Evolutionary conservation across 2,329 filamentous ascomycete species (phyloP), one percentile per base, ranked within the genome.

Genomic region (Claviceps pazoutovae): DNA sequence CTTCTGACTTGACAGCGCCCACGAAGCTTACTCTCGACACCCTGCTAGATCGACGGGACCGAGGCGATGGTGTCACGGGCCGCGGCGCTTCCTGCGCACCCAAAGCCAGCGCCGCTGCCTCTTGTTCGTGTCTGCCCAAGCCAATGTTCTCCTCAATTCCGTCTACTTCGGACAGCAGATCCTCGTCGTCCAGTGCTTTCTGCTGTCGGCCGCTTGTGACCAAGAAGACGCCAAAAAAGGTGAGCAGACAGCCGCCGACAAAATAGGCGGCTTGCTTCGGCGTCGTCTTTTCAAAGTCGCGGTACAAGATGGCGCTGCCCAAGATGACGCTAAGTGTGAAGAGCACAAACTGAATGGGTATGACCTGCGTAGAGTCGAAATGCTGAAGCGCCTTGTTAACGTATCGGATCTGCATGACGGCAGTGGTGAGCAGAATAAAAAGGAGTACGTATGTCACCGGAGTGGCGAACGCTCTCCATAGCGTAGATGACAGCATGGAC

Each of bases 301-400:
- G 83, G 64, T 97, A 98, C 5, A 98, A 71, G 8, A 98, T 77
- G 1, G 91, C 91, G 61, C 90, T 96, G 52, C 93, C 93, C 49
- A 95, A 76, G 59, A 98, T 97, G 56, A 97, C 93, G 5, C 87
- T 95, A 7, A 98, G 75, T 0, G 93, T 98, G 66, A 98, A 98
- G 56, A 94, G 79, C 48, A 98, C 93, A 60, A 98, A 98, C 62
- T 98, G 93, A 14, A 93, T 93, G 0, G 93, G 93, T 56, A 98
- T 98, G 59, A 98, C 93, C 65, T 96, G 89, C 0, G 93, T 98
- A 6, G 93, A 95, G 66, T 96, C 88, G 71, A 97, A 98, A 46
- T 87, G 82, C 65, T 96, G 90, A 50, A 98, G 74, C 1, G 78
- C 76, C 58, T 78, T 86, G 70, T 97, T 98, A 64, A 98, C 79